These are phyloP conservation scores for Funneliformis geosporum DNA, from an alignment of 192 early-diverging fungal species.

Conservation along the genomic window DNA sequence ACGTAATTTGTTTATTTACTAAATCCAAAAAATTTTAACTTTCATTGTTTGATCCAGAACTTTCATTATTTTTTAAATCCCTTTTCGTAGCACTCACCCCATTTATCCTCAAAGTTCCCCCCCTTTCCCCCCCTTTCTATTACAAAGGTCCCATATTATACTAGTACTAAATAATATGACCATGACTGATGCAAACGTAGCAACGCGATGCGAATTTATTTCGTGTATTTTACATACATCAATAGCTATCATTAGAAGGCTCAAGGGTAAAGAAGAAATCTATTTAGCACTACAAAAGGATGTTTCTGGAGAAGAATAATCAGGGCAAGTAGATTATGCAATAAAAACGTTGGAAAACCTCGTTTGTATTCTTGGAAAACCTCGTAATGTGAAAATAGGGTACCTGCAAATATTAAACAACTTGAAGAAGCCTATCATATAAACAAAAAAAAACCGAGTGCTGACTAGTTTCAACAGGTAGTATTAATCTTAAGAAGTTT, in stretches of 20 bases:
- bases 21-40: too few species aligned
- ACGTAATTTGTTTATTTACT: too few species aligned
- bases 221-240: not conserved
- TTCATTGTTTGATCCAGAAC: too few species aligned
- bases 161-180: not conserved
- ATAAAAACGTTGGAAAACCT: not conserved
- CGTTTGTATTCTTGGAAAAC: conserved; percentile 4
- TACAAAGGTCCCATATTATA: too few species aligned
- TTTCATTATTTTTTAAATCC: too few species aligned
- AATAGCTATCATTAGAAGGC: not conserved
- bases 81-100: too few species aligned
- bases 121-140: too few species aligned
- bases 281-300: not conserved
- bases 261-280: not conserved
- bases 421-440: not conserved
- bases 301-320: conserved; percentile 11
- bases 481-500: too few species aligned
- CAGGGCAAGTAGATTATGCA: conserved; percentile 1
- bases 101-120: too few species aligned
- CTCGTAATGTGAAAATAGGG: conserved; percentile 8
- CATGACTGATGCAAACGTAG: not conserved
- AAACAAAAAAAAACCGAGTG: conserved; percentile 13
- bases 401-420: conserved; percentile 27
- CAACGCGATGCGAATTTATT: conserved; percentile 2
- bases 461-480: too few species aligned